Evolutionary conservation across 768 basidiomycete genomes (phyloP), one percentile per base, ranked within the genome.

Genomic region (Tricholoma furcatifolium): DNA sequence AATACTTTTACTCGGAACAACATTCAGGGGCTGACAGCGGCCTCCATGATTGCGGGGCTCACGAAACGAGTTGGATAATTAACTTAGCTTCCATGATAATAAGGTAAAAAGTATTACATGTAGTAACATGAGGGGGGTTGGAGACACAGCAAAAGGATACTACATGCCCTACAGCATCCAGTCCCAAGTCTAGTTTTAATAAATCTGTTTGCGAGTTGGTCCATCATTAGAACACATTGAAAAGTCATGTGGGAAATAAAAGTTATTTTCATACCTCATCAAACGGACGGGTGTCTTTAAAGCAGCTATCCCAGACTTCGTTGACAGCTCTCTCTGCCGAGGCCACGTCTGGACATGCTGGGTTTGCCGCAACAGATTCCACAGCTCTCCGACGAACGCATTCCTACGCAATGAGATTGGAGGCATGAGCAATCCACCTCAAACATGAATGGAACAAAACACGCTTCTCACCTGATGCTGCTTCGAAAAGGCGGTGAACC

Each of bases 291-390:
- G 95, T 98, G 66, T 98, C 97, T 34, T 81, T 86, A 70, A 91
- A 94, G 68, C 96, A 99, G 60, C 91, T 93, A 63, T 93, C 93
- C 89, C 91, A 99, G 31, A 96, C 96, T 67, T 97, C 91, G 59
- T 98, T 97, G 42, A 98, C 95, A 1, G 85, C 93, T 52, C 81
- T 80, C 67, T 94, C 93, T 11, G 95, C 96, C 21, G 88, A 74
- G 5, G 78, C 89, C 35, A 75, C 69, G 62, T 87, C 82, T 1
- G 85, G 85, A 65, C 95, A 98, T 18, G 79, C 75, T 11, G 92
- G 86, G 67, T 98, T 95, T 15, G 80, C 81, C 35, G 75, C 72
- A 2, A 99, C 91, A 3, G 93, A 96, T 32, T 86, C 67, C 10
- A 91, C 75, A 7, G 96, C 93, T 56, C 94, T 79, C 35, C 95